phyloP scores from a whole-genome alignment of 768 basidiomycete genomes.

The Boletus subparvulus region DNA sequence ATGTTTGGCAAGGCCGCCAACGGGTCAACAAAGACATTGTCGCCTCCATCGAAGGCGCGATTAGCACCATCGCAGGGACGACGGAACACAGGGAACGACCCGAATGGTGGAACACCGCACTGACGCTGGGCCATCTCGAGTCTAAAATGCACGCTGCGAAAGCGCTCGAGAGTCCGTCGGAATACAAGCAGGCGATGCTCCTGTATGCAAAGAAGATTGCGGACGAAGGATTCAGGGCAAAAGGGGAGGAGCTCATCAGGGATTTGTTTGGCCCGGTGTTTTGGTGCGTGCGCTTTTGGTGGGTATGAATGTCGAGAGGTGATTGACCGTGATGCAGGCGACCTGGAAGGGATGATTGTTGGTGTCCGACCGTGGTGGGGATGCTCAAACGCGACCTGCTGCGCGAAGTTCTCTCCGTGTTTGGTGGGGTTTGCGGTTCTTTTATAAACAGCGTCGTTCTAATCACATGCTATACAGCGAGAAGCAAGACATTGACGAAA shows the following conservation, averaged over 20 bases:
- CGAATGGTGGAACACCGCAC: constrained; percentile 77
- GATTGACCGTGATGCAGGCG: constrained; percentile 45
- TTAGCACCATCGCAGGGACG: constrained; percentile 42
- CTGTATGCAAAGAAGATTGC: constrained; percentile 83
- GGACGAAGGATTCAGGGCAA: constrained; percentile 84
- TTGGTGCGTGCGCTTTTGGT: constrained; percentile 54
- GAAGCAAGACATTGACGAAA: constrained; percentile 71
- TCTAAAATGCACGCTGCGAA: constrained; percentile 71
- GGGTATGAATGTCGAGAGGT: not conserved
- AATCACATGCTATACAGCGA: constrained; percentile 42
- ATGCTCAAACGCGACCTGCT: constrained; percentile 79
- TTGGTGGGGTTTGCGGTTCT: constrained; percentile 54
- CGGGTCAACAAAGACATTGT: constrained; percentile 56
- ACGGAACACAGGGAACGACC: constrained; percentile 52
- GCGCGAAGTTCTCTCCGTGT: constrained; percentile 73
- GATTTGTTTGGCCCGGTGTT: constrained; percentile 91
- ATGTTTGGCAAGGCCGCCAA: constrained; percentile 76
- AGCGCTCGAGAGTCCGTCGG: constrained; percentile 75
- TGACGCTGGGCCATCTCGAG: constrained; percentile 90
- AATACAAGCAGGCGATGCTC: constrained; percentile 76
- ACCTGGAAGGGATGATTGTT: constrained; percentile 59
- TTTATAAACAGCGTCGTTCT: not conserved
- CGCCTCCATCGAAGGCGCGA: constrained; percentile 51
- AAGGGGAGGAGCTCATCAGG: constrained; percentile 88
- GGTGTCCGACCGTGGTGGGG: constrained; percentile 70